Percentiles rank a stretch among this genome's conserved stretches.
Evolutionary conservation across 257 asterid genomes (phyloP).

Genomic region (Verbascum thapsus): DNA sequence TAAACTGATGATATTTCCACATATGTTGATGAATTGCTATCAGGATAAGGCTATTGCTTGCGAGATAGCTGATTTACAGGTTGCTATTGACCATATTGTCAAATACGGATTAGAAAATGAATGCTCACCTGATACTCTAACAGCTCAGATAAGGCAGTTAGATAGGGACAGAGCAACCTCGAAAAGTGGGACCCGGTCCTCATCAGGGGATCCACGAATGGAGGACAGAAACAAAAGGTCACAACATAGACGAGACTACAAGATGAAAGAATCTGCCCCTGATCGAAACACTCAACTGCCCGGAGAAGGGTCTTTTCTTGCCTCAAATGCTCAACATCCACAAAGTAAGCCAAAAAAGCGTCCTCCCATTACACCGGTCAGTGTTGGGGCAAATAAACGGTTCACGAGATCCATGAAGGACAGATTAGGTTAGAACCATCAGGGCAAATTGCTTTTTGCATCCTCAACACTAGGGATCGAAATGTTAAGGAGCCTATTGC

Average conservation of each 20-base stretch:
- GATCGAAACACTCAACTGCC: background rate
- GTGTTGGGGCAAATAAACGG: background rate
- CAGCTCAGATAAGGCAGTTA: slow-evolving; percentile 29
- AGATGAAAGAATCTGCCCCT: background rate
- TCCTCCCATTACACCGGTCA: background rate
- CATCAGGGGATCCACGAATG: background rate
- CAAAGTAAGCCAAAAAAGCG: background rate
- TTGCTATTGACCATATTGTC: slow-evolving; percentile 34
- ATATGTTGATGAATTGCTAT: slow-evolving; percentile 17
- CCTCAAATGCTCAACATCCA: slow-evolving; percentile 11
- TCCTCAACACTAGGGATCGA: background rate
- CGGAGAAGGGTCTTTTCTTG: background rate
- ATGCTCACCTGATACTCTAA: slow-evolving; percentile 19
- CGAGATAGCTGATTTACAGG: slow-evolving; percentile 34
- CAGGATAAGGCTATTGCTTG: slow-evolving; percentile 32
- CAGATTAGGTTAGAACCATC: background rate
- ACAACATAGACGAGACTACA: background rate
- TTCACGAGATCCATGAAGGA: background rate
- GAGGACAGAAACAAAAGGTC: background rate
- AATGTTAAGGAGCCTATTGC: background rate
- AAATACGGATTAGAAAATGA: slow-evolving; percentile 35
- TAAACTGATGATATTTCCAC: background rate
- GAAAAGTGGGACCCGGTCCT: slow-evolving; percentile 2
- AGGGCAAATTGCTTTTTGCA: background rate
- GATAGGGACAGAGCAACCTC: slow-evolving; percentile 26